Percentiles rank a stretch among this genome's conserved stretches.
Evolutionary conservation across 2,329 filamentous ascomycete genomes (phyloP).

Genomic region (Aspergillus phoenicis): DNA sequence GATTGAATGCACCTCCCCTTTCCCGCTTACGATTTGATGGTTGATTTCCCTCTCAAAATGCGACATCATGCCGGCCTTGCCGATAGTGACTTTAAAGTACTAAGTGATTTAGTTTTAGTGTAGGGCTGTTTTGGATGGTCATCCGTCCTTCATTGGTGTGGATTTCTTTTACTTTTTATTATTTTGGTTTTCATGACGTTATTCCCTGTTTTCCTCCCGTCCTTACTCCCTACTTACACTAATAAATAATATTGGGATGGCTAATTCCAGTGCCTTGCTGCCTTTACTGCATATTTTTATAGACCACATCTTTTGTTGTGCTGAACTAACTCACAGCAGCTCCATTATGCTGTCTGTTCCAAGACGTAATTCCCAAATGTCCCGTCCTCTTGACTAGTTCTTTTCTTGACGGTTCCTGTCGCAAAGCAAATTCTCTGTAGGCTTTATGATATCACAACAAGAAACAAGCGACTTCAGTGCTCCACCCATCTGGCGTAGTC

Average conservation of each 20-base stretch:
- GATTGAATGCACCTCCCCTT: neutral
- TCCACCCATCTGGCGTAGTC: constrained; percentile 25
- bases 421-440: constrained; percentile 8
- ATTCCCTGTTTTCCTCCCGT: too few relatives aligned
- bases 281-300: too few relatives aligned
- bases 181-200: too few relatives aligned
- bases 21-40: too few relatives aligned
- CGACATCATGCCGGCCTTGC: neutral
- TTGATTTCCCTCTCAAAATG: neutral
- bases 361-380: neutral
- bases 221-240: too few relatives aligned
- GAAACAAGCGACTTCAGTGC: constrained; percentile 19
- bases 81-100: neutral
- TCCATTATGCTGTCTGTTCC: neutral
- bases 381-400: neutral
- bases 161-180: too few relatives aligned
- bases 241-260: too few relatives aligned
- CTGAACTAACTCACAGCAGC: too few relatives aligned
- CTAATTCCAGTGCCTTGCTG: too few relatives aligned
- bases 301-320: too few relatives aligned
- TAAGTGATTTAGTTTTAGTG: neutral
- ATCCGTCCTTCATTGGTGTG: neutral
- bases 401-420: neutral
- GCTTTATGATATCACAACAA: constrained; percentile 24
- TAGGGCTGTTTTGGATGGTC: neutral